A percentile compares a stretch with the other conserved stretches of the same genome.
Evolutionary conservation across 345 rosid genomes (phyloP).

Genomic region (Tarenaya hassleriana): DNA sequence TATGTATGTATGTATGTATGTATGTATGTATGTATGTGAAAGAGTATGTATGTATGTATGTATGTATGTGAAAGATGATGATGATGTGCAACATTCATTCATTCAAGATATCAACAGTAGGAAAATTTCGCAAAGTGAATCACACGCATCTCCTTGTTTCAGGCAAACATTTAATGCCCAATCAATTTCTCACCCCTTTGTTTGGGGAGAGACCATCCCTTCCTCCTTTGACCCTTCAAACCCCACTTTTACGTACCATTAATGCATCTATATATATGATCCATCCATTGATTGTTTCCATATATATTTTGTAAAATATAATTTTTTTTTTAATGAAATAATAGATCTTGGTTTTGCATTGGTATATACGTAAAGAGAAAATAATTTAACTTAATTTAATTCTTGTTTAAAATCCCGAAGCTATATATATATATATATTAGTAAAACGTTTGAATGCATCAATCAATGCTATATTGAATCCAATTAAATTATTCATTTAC

Average conservation of each 20-base stretch:
- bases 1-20: too few relatives aligned
- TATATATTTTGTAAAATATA: neutral
- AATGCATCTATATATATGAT: slow-evolving; percentile 6
- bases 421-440: slow-evolving; percentile 8
- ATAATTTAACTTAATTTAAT: slow-evolving; percentile 9
- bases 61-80: too few relatives aligned
- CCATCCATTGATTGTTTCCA: too few relatives aligned
- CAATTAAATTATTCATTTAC: slow-evolving; percentile 8
- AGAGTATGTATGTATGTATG: too few relatives aligned
- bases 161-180: slow-evolving; percentile 31
- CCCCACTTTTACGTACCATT: neutral
- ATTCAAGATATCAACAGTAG: slow-evolving; percentile 12
- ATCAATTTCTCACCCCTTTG: slow-evolving; percentile 29
- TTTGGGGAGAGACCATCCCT: slow-evolving; percentile 29
- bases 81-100: slow-evolving; percentile 6
- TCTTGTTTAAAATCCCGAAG: slow-evolving; percentile 27
- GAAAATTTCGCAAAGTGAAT: slow-evolving; percentile 14
- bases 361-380: slow-evolving; percentile 13
- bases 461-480: slow-evolving; percentile 5
- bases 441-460: too few relatives aligned
- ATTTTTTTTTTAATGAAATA: slow-evolving; percentile 12
- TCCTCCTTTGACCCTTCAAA: too few relatives aligned
- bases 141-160: slow-evolving; percentile 20
- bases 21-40: too few relatives aligned
- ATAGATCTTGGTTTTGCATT: too few relatives aligned